Evolutionary conservation across 768 basidiomycete species (phyloP), one percentile per base, ranked within the genome.

Genomic region (Amanita muscaria): DNA sequence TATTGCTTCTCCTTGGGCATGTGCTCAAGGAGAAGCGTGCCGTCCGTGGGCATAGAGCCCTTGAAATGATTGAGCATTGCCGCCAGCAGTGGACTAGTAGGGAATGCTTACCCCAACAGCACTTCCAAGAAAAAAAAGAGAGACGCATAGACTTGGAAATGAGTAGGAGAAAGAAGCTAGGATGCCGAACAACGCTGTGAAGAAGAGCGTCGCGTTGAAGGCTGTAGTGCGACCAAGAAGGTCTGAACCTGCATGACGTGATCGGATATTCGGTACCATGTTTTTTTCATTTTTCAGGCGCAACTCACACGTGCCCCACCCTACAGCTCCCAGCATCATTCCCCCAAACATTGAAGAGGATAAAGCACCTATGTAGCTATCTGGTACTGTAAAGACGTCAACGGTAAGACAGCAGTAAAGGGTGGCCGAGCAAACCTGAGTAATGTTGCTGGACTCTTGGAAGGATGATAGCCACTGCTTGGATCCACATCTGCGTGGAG

Each of bases 11-110:
- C 77, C 51, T 83, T 79, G 2, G 94, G 94, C 69, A 97, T 80
- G 54, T 96, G 91, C 56, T 99, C 94, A 7, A 91, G 71, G 18
- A 91, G 74, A 3, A 94, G 77, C 0, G 91, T 97, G 5, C 93
- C 92, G 53, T 97, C 94, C 0, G 93, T 98, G 1, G 93, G 93
- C 90, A 97, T 94, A 33, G 89, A 83, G 31, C 92, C 84, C 88
- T 92, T 39, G 15, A 31, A 27, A 21, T 18, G 31, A 38, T 16
- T 36, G 25, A 31, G 43, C 23, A 24, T 37, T 35, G 27, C 24
- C 23, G 37, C 21, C 14, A 46, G 5, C 25, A 16, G 35, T 11
- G 16, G 41, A 25, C 30, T 46, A 33, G 25, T n/a, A 15, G 12
- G 10, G 14, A n/a, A 31, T 30, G 65, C 80, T 63, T 64, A 88